Evolutionary conservation across 1,139 yeast species (phyloP), one percentile per base, ranked within the genome.

Genomic region (Debaryomycetaceae sp.): DNA sequence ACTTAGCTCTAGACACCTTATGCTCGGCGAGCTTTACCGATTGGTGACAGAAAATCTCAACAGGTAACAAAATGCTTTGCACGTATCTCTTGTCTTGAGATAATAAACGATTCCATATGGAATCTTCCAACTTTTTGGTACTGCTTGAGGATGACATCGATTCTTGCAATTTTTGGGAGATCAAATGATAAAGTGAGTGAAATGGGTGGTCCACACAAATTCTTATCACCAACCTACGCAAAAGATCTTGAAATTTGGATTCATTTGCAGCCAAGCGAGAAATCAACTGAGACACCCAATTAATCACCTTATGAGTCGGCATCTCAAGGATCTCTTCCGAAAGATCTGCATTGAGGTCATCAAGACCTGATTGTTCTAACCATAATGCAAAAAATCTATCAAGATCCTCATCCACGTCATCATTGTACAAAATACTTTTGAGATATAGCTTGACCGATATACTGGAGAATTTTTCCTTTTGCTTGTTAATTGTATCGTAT

Each of bases 361-460:
- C 75, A 40, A 72, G 70, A 5, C 60, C 60, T 4, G 81, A 72
- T 52, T 78, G 76, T 47, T 85, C 87, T 37, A 93, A 71, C 96
- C 97, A 91, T n/a, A 91, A 62, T 0, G 95, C 86, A 59, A 91
- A 84, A 49, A 91, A 85, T 44, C 87, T 77, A 53, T 89, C 96
- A 42, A 86, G 68, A 46, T 81, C 85, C 47, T 81, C 85, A 44
- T 76, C 80, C 41, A 76, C 76, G 48, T 70, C 73, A 11, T 66
- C 69, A 36, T 74, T 78, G 38, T 75, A 59, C 23, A 69, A 63
- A 30, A 85, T 65, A 41, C 87, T 71, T 41, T 68, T 71, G 45
- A 89, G 59, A 55, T 85, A 88, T 52, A 77, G 84, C 38, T 72
- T 75, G 9, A 86, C 70, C 0, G 96, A 81, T 38, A 79, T 75